Percentiles rank a stretch among this genome's conserved stretches.
Evolutionary conservation across 768 basidiomycete genomes (phyloP).

Genomic region (Suillus occidentalis): DNA sequence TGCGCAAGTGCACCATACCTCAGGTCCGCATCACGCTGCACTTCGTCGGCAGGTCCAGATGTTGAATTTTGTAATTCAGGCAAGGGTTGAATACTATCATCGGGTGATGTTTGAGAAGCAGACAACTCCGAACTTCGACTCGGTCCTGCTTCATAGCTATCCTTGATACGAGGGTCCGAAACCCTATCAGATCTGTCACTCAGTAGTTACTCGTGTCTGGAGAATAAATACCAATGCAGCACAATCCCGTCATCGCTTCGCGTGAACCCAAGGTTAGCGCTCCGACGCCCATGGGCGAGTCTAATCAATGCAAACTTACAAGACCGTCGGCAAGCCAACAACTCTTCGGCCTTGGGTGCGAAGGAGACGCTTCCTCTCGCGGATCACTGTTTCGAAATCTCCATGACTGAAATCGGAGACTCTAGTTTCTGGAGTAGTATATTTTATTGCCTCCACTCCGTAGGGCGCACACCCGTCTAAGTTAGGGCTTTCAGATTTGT

Average conservation of each 20-base stretch:
- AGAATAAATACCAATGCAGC: slow-evolving; percentile 28
- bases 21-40: not conserved
- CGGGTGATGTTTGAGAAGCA: not conserved
- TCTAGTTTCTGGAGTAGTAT: slow-evolving; percentile 14
- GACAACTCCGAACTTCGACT: not conserved
- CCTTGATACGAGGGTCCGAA: not conserved
- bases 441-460: slow-evolving; percentile 31
- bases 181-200: slow-evolving; percentile 1
- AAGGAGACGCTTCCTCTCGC: slow-evolving; percentile 21
- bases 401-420: slow-evolving; percentile 12
- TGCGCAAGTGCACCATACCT: not conserved
- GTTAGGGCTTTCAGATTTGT: slow-evolving; percentile 19
- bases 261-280: slow-evolving; percentile 10
- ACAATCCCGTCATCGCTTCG: slow-evolving; percentile 29
- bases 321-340: slow-evolving; percentile 24
- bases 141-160: not conserved
- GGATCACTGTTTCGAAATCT: slow-evolving; percentile 16
- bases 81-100: not conserved
- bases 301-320: slow-evolving; percentile 19
- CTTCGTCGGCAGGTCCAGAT: not conserved
- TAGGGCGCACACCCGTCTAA: slow-evolving; percentile 5
- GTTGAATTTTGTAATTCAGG: not conserved
- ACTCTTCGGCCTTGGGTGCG: slow-evolving; percentile 22
- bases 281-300: not conserved
- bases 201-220: not conserved